Evolutionary conservation across 805 yeast genomes (phyloP).

Genomic region (Yarrowia divulgata): DNA sequence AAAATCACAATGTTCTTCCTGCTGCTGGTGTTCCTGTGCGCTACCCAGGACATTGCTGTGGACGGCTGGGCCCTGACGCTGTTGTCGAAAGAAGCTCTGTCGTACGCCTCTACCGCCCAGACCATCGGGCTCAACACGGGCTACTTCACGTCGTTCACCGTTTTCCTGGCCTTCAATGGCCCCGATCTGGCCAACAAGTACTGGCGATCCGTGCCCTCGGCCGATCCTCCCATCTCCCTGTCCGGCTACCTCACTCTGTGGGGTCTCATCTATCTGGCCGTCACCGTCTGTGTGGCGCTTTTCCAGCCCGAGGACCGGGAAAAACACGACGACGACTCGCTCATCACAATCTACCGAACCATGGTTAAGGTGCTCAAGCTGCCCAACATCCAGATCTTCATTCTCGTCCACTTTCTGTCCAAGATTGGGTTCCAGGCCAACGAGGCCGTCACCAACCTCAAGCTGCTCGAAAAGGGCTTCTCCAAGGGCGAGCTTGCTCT

Average conservation of each 20-base stretch:
- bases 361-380: constrained; percentile 55
- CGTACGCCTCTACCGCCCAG: constrained; percentile 97
- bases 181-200: constrained; percentile 92
- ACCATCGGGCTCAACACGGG: constrained; percentile 95
- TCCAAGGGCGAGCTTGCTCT: constrained; percentile 92
- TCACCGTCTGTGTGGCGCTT: constrained; percentile 66
- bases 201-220: constrained; percentile 65
- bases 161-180: constrained; percentile 87
- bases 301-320: constrained; percentile 77
- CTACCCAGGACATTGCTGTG: constrained; percentile 98
- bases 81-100: constrained; percentile 74
- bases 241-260: constrained; percentile 79
- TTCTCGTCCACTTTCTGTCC: constrained; percentile 75
- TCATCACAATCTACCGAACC: constrained; percentile 48
- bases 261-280: constrained; percentile 73
- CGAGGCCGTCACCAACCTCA: constrained; percentile 93
- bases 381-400: constrained; percentile 74
- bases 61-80: constrained; percentile 99
- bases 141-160: constrained; percentile 88
- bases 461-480: constrained; percentile 87
- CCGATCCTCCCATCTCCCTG: constrained; percentile 71
- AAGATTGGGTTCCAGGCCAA: constrained; percentile 95
- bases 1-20: constrained; percentile 76
- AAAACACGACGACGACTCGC: constrained; percentile 47
- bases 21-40: constrained; percentile 82